Base-by-base conservation (phyloP, 352 stramenopile genomes). In the Blastocystis sp. region DNA sequence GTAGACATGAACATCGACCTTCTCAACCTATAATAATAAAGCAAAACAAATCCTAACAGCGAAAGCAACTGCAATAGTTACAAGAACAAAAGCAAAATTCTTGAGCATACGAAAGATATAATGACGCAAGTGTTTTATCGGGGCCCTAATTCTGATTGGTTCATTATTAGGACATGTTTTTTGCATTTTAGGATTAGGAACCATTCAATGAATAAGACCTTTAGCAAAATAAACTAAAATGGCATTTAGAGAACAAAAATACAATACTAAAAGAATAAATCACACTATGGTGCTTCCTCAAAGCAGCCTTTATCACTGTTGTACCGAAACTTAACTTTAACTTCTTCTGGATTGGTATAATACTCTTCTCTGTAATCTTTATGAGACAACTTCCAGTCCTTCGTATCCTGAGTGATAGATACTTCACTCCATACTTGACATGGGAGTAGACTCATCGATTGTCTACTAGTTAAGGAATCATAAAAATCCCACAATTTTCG, bases 1-100 rank as follows among this genome's bases (percentile, higher is more conserved):
- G n/a, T 86, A 86, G 37, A 86, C 29, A 32, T 39, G 21, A 46
- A 65, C 75, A 35, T 71, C 27, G 24, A 86, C 75, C 75, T 86
- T 86, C 27, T 71, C 42, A 66, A 58, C 75, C 35, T 77, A 46
- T 6, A 6, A 37, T 21, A 21, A 29, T 46, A 21, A 7, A 57
- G 6, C 19, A 19, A 49, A 29, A 49, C 32, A 69, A 69, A 43
- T 54, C 24, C 65, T 21, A 39, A 77, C 65, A 52, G 65, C 65
- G 54, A 49, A 5, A 5, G 65, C 65, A 32, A 46, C n/a, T 19
- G 65, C 65, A 49, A 77, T 21, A 21, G 42, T n/a, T 35, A 35
- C 21, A 37, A 77, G 21, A 77, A 52, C 42, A 27, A 21, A 77
- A 51, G 24, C 16, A 77, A 32, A 54, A 56, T 57, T 52, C 35